phyloP scores from a whole-genome alignment of 495 filamentous ascomycete species.

The Elasticomyces elasticus region DNA sequence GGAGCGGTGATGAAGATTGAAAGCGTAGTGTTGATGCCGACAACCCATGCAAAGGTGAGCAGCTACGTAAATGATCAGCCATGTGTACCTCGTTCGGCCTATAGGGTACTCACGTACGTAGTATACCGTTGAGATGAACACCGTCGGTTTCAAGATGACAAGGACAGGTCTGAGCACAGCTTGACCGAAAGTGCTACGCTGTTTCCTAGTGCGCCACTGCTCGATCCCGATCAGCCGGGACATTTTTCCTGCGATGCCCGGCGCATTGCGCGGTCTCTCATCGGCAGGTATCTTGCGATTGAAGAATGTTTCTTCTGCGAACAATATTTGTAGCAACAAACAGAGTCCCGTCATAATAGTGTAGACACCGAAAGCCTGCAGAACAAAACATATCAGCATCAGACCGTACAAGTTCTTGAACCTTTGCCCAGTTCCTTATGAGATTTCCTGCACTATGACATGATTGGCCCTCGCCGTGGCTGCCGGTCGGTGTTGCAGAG shows the following conservation, averaged over 20 bases:
- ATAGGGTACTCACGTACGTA: too few relatives aligned
- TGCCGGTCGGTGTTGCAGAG: too few relatives aligned
- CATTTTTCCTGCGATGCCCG: slow-evolving; percentile 17
- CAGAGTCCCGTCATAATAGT: slow-evolving; percentile 41
- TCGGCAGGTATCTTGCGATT: slow-evolving; percentile 40
- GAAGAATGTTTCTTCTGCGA: slow-evolving; percentile 53
- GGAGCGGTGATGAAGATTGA: slow-evolving; percentile 42
- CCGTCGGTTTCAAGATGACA: slow-evolving; percentile 42
- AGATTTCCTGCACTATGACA: too few relatives aligned
- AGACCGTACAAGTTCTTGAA: too few relatives aligned
- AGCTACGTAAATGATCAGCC: too few relatives aligned
- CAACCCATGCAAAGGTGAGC: slow-evolving; percentile 51
- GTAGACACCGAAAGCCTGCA: slow-evolving; percentile 40
- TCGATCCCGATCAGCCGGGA: slow-evolving; percentile 39
- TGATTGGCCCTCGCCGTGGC: too few relatives aligned
- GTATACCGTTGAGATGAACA: slow-evolving; percentile 42
- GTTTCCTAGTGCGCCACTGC: slow-evolving; percentile 36
- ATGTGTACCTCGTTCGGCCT: too few relatives aligned
- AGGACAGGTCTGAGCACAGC: slow-evolving; percentile 38
- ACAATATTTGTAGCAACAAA: slow-evolving; percentile 39
- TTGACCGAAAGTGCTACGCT: slow-evolving; percentile 37
- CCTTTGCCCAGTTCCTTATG: too few relatives aligned
- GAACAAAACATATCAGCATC: too few relatives aligned
- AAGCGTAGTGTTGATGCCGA: slow-evolving; percentile 52
- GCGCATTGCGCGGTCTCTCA: slow-evolving; percentile 31